These are phyloP conservation scores for Dissoconium aciculare DNA, from an alignment of 2,329 filamentous ascomycete species.

Conservation along the genomic window DNA sequence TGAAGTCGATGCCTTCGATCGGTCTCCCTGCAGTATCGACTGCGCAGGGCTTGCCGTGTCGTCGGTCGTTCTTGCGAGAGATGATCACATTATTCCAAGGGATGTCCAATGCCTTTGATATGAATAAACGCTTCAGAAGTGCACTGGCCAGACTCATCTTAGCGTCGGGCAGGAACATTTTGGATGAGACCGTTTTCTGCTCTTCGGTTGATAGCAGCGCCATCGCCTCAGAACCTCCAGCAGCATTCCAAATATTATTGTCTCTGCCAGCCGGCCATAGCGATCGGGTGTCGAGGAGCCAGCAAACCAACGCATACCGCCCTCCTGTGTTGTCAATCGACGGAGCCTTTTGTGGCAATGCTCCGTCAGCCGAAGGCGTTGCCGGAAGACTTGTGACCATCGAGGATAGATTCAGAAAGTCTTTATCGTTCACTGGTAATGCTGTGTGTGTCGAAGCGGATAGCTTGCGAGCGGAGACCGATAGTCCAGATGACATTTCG, in stretches of 20 bases:
- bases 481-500: constrained; percentile 7
- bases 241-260: constrained; percentile 28
- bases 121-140: constrained; percentile 57
- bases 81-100: constrained; percentile 47
- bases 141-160: constrained; percentile 59
- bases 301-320: constrained; percentile 28
- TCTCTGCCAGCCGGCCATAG: constrained; percentile 27
- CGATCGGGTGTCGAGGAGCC: constrained; percentile 35
- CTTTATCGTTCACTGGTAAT: constrained; percentile 6
- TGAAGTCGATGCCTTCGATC: constrained; percentile 46
- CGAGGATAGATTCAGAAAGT: constrained; percentile 11
- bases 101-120: constrained; percentile 43
- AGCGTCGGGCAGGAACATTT: constrained; percentile 41
- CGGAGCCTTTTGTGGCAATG: not conserved
- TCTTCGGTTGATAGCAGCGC: constrained; percentile 36
- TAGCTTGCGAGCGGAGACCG: constrained; percentile 11
- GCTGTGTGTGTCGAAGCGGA: constrained; percentile 8
- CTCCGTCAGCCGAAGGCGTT: constrained; percentile 6
- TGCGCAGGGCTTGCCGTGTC: constrained; percentile 38
- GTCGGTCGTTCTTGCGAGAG: constrained; percentile 38
- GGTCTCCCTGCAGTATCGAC: constrained; percentile 28
- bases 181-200: constrained; percentile 43
- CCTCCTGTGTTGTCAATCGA: not conserved
- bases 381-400: constrained; percentile 12
- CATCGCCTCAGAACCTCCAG: constrained; percentile 30